A percentile compares a stretch with the other conserved stretches of the same genome.
Evolutionary conservation across 306 rosid genomes (phyloP).

Genomic region (Fragaria vesca): DNA sequence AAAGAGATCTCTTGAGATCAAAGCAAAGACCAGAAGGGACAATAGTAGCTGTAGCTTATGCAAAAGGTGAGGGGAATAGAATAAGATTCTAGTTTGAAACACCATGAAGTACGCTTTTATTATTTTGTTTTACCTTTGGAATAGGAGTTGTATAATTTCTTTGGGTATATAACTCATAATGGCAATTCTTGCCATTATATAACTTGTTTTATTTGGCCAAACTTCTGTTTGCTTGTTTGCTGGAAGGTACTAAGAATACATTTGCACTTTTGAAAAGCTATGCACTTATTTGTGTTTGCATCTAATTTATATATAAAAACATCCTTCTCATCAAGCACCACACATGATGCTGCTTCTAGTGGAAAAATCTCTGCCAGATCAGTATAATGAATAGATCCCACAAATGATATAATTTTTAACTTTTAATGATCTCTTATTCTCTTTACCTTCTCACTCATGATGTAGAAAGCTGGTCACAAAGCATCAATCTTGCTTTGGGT

Average conservation of each 20-base stretch:
- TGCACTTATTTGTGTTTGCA: constrained; percentile 14
- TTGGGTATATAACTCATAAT: constrained; percentile 9
- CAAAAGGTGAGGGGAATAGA: constrained; percentile 26
- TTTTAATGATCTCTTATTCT: background rate
- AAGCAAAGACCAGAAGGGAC: constrained; percentile 26
- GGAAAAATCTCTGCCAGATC: background rate
- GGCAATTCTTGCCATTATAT: background rate
- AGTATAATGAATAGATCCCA: background rate
- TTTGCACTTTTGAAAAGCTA: constrained; percentile 18
- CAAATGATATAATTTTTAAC: background rate
- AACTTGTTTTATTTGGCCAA: background rate
- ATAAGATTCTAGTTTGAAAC: constrained; percentile 25
- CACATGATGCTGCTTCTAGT: constrained; percentile 3
- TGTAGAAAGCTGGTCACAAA: background rate
- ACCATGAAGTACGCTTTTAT: constrained; percentile 6
- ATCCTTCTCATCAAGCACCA: constrained; percentile 8
- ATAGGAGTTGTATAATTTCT: background rate
- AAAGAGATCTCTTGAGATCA: constrained; percentile 28
- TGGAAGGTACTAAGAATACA: constrained; percentile 1
- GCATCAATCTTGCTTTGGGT: background rate
- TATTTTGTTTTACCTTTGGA: background rate
- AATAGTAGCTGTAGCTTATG: constrained; percentile 4
- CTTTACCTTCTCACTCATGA: background rate
- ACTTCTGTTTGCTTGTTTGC: constrained; percentile 8
- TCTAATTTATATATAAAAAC: background rate